Evolutionary conservation across 306 rosid species (phyloP).

Genomic region (Purshia tridentata): DNA sequence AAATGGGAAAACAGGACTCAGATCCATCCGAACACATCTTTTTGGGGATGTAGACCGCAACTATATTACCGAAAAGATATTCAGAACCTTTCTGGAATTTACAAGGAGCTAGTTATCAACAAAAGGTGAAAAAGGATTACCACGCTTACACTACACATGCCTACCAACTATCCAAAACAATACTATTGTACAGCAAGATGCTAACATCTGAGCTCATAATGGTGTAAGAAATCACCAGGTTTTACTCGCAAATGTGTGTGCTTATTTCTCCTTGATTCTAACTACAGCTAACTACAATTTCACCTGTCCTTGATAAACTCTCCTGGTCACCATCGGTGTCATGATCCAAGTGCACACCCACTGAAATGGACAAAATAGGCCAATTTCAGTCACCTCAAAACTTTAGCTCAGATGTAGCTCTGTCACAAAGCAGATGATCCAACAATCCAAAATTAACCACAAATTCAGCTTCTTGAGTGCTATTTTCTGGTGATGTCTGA

Average conservation of each 20-base stretch:
- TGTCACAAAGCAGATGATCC: background rate
- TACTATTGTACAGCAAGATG: background rate
- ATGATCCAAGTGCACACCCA: slow-evolving; percentile 6
- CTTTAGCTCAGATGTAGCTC: slow-evolving; percentile 6
- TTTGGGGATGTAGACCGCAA: background rate
- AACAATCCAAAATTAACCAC: background rate
- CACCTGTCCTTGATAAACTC: background rate
- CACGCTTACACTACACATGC: slow-evolving; percentile 6
- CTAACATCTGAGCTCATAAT: background rate
- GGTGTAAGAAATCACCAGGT: background rate
- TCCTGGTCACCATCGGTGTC: slow-evolving; percentile 12
- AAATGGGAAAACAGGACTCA: background rate
- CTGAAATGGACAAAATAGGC: slow-evolving; percentile 9
- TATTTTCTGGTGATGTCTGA: slow-evolving; percentile 5
- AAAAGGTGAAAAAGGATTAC: background rate
- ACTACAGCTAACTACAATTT: background rate
- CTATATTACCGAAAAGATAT: background rate
- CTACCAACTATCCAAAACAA: background rate
- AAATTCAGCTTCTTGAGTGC: slow-evolving; percentile 10
- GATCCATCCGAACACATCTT: background rate
- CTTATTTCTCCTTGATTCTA: background rate
- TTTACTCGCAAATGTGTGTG: background rate
- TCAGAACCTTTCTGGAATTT: background rate
- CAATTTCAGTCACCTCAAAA: slow-evolving; percentile 1
- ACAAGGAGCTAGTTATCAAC: background rate